Base-by-base conservation (phyloP, 768 basidiomycete genomes). In the Leccinum variicolor region DNA sequence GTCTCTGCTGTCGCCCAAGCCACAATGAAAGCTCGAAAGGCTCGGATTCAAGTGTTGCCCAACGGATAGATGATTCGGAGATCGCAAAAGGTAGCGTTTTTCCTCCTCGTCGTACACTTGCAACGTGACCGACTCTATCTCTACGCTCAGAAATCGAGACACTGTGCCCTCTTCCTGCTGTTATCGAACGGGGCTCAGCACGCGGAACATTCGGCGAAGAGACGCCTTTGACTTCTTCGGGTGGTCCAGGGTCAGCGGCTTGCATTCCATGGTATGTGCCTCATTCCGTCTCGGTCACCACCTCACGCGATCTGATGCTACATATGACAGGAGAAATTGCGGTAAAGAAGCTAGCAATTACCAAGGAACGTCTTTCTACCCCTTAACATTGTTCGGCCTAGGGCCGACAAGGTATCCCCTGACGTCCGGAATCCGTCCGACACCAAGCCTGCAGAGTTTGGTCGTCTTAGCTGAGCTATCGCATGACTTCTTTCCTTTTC, bases 191-290 rank as follows among this genome's bases (percentile, higher is more conserved):
- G 36, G 34, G 41, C 3, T 50, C 57, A 25, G 43, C 36, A 10
- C 19, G 41, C 2, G 33, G 25, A 19, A 8, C n/a, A 21, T 14
- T 21, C 11, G 4, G 8, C 28, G 43, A 55, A 39, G 53, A 57
- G 28, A 13, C 13, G 33, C 43, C 31, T 45, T 28, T 31, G 46
- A 47, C 29, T 17, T 54, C 48, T n/a, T 56, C 46, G 9, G 34
- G 51, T 52, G 25, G 28, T 19, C 46, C 45, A 5, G 36, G 4
- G 26, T 56, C 48, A 26, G 8, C n/a, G n/a, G n/a, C 14, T 7
- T 13, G 21, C 25, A 11, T 52, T 17, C 9, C 8, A 53, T 11
- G 26, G 66, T 69, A 53, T 19, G 58, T 50, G 25, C 17, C 6
- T 11, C 7, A 29, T 1, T 31, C 11, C 29, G 23, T 33, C 4